A percentile compares a stretch with the other conserved stretches of the same genome.
Evolutionary conservation across 257 asterid genomes (phyloP).

Genomic region (Capsicum chinense): DNA sequence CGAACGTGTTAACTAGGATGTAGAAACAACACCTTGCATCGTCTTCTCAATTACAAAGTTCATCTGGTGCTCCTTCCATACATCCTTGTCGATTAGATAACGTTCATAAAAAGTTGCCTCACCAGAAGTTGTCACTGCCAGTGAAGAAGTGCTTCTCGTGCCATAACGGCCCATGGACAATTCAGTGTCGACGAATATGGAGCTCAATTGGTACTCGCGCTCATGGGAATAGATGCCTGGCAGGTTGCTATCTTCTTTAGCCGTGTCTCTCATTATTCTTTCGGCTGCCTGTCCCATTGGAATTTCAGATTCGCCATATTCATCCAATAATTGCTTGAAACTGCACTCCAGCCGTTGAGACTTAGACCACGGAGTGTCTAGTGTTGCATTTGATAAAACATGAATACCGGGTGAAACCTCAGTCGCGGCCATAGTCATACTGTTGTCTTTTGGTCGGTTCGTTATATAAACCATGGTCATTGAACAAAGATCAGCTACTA

Average conservation of each 20-base stretch:
- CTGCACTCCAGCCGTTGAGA: slow-evolving; percentile 51
- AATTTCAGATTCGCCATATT: slow-evolving; percentile 38
- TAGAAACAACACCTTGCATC: not conserved
- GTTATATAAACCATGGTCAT: slow-evolving; percentile 80
- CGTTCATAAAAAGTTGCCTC: slow-evolving; percentile 56
- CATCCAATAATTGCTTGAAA: slow-evolving; percentile 39
- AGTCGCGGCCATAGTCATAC: slow-evolving; percentile 38
- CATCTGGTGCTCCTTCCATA: slow-evolving; percentile 61
- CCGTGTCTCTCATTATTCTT: slow-evolving; percentile 50
- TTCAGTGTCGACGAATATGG: slow-evolving; percentile 68
- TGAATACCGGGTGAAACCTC: slow-evolving; percentile 87
- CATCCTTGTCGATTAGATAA: slow-evolving; percentile 43
- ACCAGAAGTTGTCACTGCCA: slow-evolving; percentile 46
- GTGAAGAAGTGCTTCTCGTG: slow-evolving; percentile 74
- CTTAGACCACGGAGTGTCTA: slow-evolving; percentile 93
- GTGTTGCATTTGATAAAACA: slow-evolving; percentile 74
- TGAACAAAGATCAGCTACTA: slow-evolving; percentile 68
- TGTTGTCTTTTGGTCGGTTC: slow-evolving; percentile 61
- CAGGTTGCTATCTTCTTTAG: slow-evolving; percentile 56
- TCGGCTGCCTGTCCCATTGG: slow-evolving; percentile 38
- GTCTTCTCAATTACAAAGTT: slow-evolving; percentile 45
- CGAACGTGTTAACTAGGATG: not conserved
- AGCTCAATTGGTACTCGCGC: slow-evolving; percentile 63
- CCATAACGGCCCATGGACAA: slow-evolving; percentile 71
- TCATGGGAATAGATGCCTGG: slow-evolving; percentile 62